These are phyloP conservation scores for Vickermania spadyakhi DNA, from an alignment of 208 protist species.

Conservation along the genomic window DNA sequence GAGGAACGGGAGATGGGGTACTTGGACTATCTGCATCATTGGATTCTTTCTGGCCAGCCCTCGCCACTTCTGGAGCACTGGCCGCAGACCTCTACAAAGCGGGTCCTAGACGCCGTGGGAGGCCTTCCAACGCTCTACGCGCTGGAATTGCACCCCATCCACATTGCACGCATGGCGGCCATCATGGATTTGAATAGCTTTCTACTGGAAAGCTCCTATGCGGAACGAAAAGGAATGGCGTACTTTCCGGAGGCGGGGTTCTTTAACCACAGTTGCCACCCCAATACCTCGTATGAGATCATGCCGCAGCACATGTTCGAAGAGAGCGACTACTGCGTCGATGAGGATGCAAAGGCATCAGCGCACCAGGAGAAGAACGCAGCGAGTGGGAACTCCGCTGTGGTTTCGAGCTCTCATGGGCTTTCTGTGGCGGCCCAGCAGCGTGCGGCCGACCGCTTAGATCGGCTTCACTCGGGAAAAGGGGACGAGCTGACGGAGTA, in stretches of 20 bases:
- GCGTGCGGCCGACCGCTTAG: neutral
- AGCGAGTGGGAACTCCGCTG: neutral
- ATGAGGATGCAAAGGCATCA: conserved; percentile 15
- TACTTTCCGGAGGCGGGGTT: conserved; percentile 87
- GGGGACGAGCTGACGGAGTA: conserved; percentile 25
- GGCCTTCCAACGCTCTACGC: conserved; percentile 38
- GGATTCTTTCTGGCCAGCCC: conserved; percentile 76
- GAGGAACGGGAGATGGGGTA: conserved; percentile 5
- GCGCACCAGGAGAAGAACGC: neutral
- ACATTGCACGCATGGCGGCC: conserved; percentile 74
- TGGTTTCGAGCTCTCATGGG: neutral
- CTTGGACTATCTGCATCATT: conserved; percentile 53
- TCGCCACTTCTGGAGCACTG: conserved; percentile 79
- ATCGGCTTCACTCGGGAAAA: neutral
- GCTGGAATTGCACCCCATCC: conserved; percentile 71
- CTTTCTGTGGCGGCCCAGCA: neutral
- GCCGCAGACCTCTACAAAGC: conserved; percentile 40
- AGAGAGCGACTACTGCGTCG: conserved; percentile 72
- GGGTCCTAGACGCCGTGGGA: conserved; percentile 60
- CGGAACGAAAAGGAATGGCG: conserved; percentile 78
- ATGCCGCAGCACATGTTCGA: conserved; percentile 70
- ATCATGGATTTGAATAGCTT: conserved; percentile 85
- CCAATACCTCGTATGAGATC: conserved; percentile 80
- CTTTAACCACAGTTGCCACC: conserved; percentile 81
- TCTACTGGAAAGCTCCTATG: conserved; percentile 74